Evolutionary conservation across 805 yeast species (phyloP), one percentile per base, ranked within the genome.

Genomic region (Candida khao-thaluensis): DNA sequence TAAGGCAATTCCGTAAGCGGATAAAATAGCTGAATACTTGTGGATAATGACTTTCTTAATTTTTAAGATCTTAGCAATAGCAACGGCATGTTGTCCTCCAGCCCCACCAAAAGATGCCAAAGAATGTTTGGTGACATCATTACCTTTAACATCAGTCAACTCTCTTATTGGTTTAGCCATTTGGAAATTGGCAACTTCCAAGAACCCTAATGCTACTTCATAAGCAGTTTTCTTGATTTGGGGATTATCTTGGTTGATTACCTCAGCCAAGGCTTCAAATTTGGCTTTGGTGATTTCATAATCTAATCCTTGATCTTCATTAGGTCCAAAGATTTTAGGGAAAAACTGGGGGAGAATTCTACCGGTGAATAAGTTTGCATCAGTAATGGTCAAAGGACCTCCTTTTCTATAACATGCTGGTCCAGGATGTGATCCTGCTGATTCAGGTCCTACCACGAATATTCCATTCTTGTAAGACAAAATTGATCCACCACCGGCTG

Each of bases 41-140:
- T 88, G 95, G 18, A 84, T 80, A 23, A 86, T 60, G 4, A 88
- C 84, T 20, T 77, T 75, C 10, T 67, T 57, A 25, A 88, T 83
- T 6, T 89, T 89, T 44, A 88, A 66, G 20, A 76, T 72, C 42
- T 77, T 72, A 1, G 95, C 95, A 24, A 88, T 81, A 7, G 85
- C 81, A 37, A 77, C 81, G 2, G 93, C 90, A 59, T 85, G 90
- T 61, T 88, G 96, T 9, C 96, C 96, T 37, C 96, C 96, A 17
- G 95, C 95, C 30, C 96, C 96, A 31, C 96, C 96, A 62, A 88
- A 87, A 1, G 91, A 76, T 1, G 89, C 95, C 43, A 88, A 63
- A 39, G 81, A 62, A 56, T 88, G 95, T 10, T 74, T 66, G 9
- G 82, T 59, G 0, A 80, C 72, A 30, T 76, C 71, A 54, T 81